Percentiles rank a stretch among this genome's conserved stretches.
Conservation (phyloP, 305 asterid species). For the Solanum hybrid region DNA sequence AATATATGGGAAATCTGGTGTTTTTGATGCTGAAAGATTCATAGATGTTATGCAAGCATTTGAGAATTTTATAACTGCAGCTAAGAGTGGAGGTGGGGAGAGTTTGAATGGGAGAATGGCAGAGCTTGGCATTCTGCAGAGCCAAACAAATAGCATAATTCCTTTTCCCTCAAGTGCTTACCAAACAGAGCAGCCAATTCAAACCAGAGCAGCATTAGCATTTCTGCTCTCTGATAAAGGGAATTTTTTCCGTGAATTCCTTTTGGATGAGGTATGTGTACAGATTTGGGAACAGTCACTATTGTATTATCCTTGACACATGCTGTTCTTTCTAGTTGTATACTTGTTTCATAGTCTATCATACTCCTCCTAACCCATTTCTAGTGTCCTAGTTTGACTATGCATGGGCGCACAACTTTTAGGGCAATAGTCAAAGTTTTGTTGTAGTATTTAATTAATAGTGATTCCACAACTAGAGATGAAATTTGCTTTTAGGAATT, state of each 20-base stretch:
- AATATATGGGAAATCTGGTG: constrained; percentile 87
- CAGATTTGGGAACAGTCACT: background rate
- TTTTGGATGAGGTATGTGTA: constrained; percentile 77
- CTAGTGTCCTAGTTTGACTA: background rate
- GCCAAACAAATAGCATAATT: constrained; percentile 37
- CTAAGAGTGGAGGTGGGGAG: constrained; percentile 99
- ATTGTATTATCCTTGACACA: background rate
- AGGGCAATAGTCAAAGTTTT: background rate
- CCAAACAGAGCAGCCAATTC: constrained; percentile 56
- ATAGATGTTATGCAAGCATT: constrained; percentile 99
- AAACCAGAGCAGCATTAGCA: constrained; percentile 90
- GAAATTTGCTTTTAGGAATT: background rate
- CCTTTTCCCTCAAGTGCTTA: constrained; percentile 33
- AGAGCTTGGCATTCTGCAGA: constrained; percentile 78
- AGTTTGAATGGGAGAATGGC: constrained; percentile 88
- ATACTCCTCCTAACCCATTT: background rate
- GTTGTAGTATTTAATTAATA: background rate
- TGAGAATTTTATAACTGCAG: constrained; percentile 89
- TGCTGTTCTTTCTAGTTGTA: background rate
- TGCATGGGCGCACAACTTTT: background rate
- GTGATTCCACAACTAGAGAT: background rate
- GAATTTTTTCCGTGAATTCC: constrained; percentile 85
- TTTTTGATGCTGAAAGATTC: constrained; percentile 93
- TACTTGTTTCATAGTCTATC: background rate
- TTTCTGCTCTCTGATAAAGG: constrained; percentile 91